Percentiles rank a stretch among this genome's conserved stretches.
Conservation (phyloP, 1,284 basidiomycete genomes). For the Trichosporon coremiiforme region DNA sequence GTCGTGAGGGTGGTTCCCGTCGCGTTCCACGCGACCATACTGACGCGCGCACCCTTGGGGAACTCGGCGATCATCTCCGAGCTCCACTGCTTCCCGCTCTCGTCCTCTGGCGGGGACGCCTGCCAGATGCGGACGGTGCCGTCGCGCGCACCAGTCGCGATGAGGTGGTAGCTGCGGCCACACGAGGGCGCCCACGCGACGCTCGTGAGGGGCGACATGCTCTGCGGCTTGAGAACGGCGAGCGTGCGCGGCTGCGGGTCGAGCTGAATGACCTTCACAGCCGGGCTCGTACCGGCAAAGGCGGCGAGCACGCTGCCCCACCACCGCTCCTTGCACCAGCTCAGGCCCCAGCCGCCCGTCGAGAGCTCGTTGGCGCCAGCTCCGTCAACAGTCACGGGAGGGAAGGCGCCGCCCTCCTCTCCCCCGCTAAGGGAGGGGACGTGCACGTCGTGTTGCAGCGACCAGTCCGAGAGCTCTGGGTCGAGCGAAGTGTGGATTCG, state of each 20-base stretch:
- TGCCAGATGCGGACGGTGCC: conserved; percentile 86
- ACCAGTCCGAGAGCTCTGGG: conserved; percentile 76
- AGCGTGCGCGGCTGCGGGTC: conserved; percentile 54
- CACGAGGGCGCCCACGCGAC: conserved; percentile 89
- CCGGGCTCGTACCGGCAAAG: conserved; percentile 69
- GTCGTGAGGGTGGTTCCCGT: conserved; percentile 82
- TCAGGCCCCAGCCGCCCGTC: conserved; percentile 85
- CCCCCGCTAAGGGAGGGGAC: conserved; percentile 60
- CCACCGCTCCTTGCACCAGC: conserved; percentile 91
- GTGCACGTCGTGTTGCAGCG: conserved; percentile 75
- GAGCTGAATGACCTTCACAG: conserved; percentile 65
- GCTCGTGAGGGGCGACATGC: conserved; percentile 64
- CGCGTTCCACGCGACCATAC: conserved; percentile 68
- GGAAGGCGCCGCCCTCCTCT: conserved; percentile 32
- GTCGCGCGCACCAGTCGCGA: conserved; percentile 83
- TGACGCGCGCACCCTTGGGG: conserved; percentile 77
- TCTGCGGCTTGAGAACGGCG: conserved; percentile 45
- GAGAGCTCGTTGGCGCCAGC: conserved; percentile 58
- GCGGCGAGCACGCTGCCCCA: conserved; percentile 86
- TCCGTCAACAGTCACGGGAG: conserved; percentile 12
- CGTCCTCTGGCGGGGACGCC: conserved; percentile 59
- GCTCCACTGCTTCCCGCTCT: conserved; percentile 62
- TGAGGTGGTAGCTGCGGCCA: conserved; percentile 84
- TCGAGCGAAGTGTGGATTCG: conserved; percentile 89
- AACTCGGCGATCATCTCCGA: conserved; percentile 78